Conservation (phyloP, 768 basidiomycete species). For the Sporobolomyces roseus region DNA sequence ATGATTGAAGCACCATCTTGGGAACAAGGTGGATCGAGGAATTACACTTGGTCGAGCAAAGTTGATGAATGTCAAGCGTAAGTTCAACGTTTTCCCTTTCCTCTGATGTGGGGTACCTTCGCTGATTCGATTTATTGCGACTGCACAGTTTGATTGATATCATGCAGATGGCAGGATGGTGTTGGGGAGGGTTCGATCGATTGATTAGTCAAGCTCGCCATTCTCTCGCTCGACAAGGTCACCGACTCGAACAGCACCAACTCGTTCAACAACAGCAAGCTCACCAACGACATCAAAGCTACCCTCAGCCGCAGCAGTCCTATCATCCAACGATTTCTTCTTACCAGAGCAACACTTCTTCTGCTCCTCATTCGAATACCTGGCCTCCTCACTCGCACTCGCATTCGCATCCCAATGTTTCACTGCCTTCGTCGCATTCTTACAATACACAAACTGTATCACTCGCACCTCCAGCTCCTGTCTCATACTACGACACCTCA, state of each 20-base stretch:
- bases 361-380: too few relatives aligned
- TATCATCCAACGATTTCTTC: background rate
- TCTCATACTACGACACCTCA: background rate
- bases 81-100: background rate
- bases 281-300: background rate
- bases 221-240: constrained; percentile 17
- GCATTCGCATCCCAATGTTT: background rate
- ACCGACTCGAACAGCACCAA: background rate
- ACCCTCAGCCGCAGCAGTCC: background rate
- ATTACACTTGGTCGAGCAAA: constrained; percentile 18
- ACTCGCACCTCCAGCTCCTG: background rate
- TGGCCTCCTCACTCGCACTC: background rate
- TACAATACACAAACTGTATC: too few relatives aligned
- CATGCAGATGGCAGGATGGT: constrained; percentile 20
- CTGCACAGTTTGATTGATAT: constrained; percentile 1
- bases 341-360: background rate
- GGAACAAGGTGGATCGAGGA: constrained; percentile 22
- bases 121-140: background rate
- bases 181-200: constrained; percentile 9
- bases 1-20: constrained; percentile 21
- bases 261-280: constrained; percentile 8
- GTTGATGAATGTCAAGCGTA: constrained; percentile 20
- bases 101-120: background rate
- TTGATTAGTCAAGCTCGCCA: background rate
- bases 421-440: background rate